Evolutionary conservation across 148 eudicot genomes (phyloP), one percentile per base, ranked within the genome.

Genomic region (Spergularia bocconei): DNA sequence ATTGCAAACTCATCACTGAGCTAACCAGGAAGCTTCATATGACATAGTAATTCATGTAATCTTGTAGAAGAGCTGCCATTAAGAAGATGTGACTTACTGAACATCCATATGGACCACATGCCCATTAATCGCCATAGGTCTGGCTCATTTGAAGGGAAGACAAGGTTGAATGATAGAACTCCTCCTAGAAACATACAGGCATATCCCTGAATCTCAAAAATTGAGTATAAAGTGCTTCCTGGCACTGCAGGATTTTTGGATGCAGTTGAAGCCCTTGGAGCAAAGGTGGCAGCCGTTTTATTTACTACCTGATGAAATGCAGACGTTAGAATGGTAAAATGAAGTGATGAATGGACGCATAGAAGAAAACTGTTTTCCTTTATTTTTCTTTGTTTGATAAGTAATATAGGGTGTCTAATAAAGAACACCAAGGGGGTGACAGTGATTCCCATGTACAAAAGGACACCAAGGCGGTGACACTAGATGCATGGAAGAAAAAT

Each of bases 81-180:
- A 69, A 61, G 12, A 47, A 64, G 54, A 70, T 3, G 19, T 13
- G 53, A 79, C 97, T 90, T 90, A 91, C 98, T 92, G 89, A 94
- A 94, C 98, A 94, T 94, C 98, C 98, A 94, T 69, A 94, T 88
- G 75, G 97, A 94, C 98, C 98, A 94, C 98, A 94, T 94, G 67
- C 98, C 98, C 98, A 94, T 94, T 63, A 94, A 79, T 78, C 98
- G 90, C 98, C 98, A 94, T 63, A 94, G 71, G 72, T 94, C 97
- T 0, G 98, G 98, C 78, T 91, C 96, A 68, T 87, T 90, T 61
- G 97, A 94, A 23, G 98, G 98, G 79, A 94, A 92, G 75, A 94
- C 78, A 63, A 94, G 93, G 84, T 94, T 94, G 87, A 90, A 94
- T 20, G 98, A 91, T 55, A 94, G 87, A 82, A 91, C 92, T 80